Base-by-base conservation (phyloP, 106 monocot species). In the Acorus calamus region DNA sequence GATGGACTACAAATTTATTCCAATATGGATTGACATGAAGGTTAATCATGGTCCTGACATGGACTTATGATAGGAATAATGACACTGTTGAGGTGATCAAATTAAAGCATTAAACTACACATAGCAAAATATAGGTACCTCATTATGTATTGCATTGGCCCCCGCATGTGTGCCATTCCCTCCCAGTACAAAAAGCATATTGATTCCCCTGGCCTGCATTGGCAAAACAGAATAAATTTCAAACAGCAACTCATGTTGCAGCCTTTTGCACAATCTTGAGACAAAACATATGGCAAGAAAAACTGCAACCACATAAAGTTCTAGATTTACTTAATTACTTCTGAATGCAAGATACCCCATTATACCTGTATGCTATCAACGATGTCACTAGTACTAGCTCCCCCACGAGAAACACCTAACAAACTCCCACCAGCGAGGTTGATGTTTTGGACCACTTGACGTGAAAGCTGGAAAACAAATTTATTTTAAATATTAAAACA, bases 161-260 rank as follows among this genome's bases (percentile, higher is more conserved):
- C 88, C 88, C 46, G 88, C 88, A 80, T 88, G 92, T 56, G 92
- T 92, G 11, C 92, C 92, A 78, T 92, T 82, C 44, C 92, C 92
- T 57, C 92, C 92, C 50, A 92, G 72, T n/a, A 92, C 67, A 76
- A 92, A 92, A 61, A 92, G 88, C 85, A 92, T 92, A 51, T 85
- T 79, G 14, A 92, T 80, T 66, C 76, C 75, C 73, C 74, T 85
- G 10, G 64, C 84, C 92, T 92, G 82, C 67, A 62, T 54, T 68
- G 14, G 54, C 53, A 53, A 6, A 54, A 48, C 42, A 50, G 45
- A 12, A 45, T 11, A 66, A 55, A 42, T 52, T 57, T 53, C 41
- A 46, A 56, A 4, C 10, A 47, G 66, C 11, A 56, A 3, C 7
- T 46, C 13, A 4, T 49, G 42, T 42, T 4, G 43, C n/a, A 28